Evolutionary conservation across 2,329 filamentous ascomycete genomes (phyloP), one percentile per base, ranked within the genome.

Genomic region (Rutstroemia sp.): DNA sequence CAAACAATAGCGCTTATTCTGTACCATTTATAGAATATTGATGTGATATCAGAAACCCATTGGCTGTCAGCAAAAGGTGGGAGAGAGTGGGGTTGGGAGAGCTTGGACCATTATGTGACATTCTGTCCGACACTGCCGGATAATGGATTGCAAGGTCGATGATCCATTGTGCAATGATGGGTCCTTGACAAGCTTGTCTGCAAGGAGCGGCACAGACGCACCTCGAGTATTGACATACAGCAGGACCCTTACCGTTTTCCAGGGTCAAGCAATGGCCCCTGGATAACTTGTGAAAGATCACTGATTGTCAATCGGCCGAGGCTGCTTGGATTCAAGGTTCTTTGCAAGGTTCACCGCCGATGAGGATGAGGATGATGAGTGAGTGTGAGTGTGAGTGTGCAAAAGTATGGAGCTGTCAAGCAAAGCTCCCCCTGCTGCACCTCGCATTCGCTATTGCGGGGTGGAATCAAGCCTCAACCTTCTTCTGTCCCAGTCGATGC

Each of bases 11-110:
- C 53, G 53, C 47, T 45, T 56, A 45, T 48, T 51, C 25, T 39
- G 30, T 27, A 38, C 47, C 47, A 56, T 56, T 56, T 44, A 51
- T 56, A 56, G 53, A 25, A 56, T 48, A 27, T 56, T 25, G 4
- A 30, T 50, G 14, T 49, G 46, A 44, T n/a, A 8, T 19, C 23
- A 16, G 12, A 44, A n/a, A n/a, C 50, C 23, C 17, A 55, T 50
- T 55, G 52, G 52, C 39, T 55, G 34, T 17, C 16, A 47, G 14
- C 23, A 27, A 47, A 50, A 50, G 48, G 19, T 45, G 51, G 39
- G 40, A 44, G 9, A 39, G 23, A 21, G 25, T 44, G 12, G 25
- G 40, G 17, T 44, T 44, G 17, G 17, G 17, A 21, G 16, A 50
- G 52, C 52, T 55, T 42, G n/a, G 52, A 23, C 17, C 52, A 44